Percentiles rank a stretch among this genome's conserved stretches.
phyloP scores from a whole-genome alignment of 1,139 yeast genomes.

The Kurtzmaniella quercitrusa region DNA sequence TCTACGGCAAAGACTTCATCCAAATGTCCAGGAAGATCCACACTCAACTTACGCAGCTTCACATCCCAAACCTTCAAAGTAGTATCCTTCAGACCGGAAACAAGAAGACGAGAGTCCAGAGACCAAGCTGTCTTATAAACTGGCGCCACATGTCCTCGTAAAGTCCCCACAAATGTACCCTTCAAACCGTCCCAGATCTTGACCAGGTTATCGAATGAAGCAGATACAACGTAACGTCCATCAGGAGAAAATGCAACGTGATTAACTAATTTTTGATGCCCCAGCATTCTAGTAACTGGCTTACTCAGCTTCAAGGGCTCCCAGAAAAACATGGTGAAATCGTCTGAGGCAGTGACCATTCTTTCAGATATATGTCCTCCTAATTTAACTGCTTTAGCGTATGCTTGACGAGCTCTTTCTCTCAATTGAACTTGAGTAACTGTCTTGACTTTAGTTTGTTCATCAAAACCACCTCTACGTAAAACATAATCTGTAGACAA shows the following conservation, averaged over 20 bases:
- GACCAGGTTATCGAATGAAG: constrained; percentile 92
- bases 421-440: constrained; percentile 28
- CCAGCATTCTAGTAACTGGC: constrained; percentile 91
- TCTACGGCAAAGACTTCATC: constrained; percentile 98
- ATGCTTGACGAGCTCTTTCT: constrained; percentile 43
- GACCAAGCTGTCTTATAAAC: constrained; percentile 99
- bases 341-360: constrained; percentile 93
- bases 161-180: constrained; percentile 84
- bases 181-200: constrained; percentile 95
- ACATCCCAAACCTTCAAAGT: constrained; percentile 98
- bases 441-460: constrained; percentile 21
- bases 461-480: constrained; percentile 54
- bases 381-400: constrained; percentile 72
- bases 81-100: constrained; percentile 93
- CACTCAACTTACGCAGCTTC: constrained; percentile 73
- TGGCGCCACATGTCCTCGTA: constrained; percentile 96
- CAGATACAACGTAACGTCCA: constrained; percentile 85
- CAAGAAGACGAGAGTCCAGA: constrained; percentile 85
- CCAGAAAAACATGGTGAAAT: constrained; percentile 97
- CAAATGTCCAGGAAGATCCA: constrained; percentile 91
- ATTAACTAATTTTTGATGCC: constrained; percentile 94
- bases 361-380: constrained; percentile 72
- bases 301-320: constrained; percentile 77
- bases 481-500: constrained; percentile 86
- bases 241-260: constrained; percentile 97